A percentile compares a stretch with the other conserved stretches of the same genome.
Conservation (phyloP, 2,329 filamentous ascomycete genomes). For the Pseudogymnoascus sp. region DNA sequence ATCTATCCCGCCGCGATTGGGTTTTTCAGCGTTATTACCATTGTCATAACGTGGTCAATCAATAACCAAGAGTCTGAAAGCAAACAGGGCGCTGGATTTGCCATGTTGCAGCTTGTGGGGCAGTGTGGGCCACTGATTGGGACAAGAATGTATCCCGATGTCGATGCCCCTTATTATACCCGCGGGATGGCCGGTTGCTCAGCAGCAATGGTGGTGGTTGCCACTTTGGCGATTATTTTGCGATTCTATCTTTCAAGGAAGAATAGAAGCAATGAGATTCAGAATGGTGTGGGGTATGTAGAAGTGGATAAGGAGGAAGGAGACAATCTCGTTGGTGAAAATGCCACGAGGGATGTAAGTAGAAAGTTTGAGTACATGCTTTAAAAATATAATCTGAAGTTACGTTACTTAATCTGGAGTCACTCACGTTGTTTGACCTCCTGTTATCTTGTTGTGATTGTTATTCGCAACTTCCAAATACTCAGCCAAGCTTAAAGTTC, state of each 20-base stretch:
- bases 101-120: conserved; percentile 68
- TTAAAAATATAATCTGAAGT: neutral
- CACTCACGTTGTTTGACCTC: neutral
- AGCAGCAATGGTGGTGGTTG: conserved; percentile 40
- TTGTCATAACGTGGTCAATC: conserved; percentile 81
- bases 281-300: neutral
- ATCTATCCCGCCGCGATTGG: conserved; percentile 72
- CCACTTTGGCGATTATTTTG: conserved; percentile 34
- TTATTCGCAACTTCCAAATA: neutral
- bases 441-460: neutral
- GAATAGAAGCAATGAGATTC: conserved; percentile 18
- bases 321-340: neutral
- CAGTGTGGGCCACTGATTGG: conserved; percentile 37
- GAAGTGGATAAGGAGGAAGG: conserved; percentile 5
- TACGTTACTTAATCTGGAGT: neutral
- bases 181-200: conserved; percentile 44
- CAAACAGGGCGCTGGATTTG: conserved; percentile 68
- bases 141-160: conserved; percentile 45
- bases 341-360: neutral
- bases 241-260: conserved; percentile 28
- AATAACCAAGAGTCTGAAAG: conserved; percentile 71
- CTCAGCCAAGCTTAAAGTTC: neutral
- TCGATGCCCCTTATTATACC: conserved; percentile 41
- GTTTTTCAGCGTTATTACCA: conserved; percentile 76
- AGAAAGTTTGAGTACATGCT: conserved; percentile 7